These are phyloP conservation scores for Gardenia jasminoides DNA, from an alignment of 257 asterid species.

Conservation along the genomic window DNA sequence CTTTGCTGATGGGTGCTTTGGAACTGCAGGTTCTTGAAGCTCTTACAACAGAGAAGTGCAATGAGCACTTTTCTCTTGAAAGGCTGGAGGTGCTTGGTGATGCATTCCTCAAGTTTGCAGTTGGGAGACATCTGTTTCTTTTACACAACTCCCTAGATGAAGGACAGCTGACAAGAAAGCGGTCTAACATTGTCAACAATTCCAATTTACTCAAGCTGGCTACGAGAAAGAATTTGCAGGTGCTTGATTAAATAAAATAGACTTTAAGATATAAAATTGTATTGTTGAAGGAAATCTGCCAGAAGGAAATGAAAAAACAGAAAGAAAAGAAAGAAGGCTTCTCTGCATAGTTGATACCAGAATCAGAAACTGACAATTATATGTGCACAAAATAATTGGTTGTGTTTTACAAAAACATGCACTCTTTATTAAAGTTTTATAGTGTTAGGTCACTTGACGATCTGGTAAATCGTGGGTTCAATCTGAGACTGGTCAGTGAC, in stretches of 20 bases:
- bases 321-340: neutral
- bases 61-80: constrained; percentile 85
- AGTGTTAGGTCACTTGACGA: neutral
- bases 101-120: constrained; percentile 94
- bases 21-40: constrained; percentile 94
- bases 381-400: neutral
- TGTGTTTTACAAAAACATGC: neutral
- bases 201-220: constrained; percentile 68
- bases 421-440: neutral
- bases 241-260: constrained; percentile 30
- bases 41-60: constrained; percentile 87
- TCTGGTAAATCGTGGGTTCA: neutral
- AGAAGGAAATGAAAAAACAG: neutral
- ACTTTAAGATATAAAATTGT: neutral
- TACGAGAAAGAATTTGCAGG: constrained; percentile 70
- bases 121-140: constrained; percentile 83
- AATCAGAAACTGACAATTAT: neutral
- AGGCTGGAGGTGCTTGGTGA: constrained; percentile 99
- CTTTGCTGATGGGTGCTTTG: constrained; percentile 25
- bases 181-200: constrained; percentile 81
- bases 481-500: neutral
- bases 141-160: constrained; percentile 70
- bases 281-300: neutral
- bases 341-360: neutral
- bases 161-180: constrained; percentile 90